phyloP scores from a whole-genome alignment of 164 flowering plant genomes.

The Magnolia changhungtana region DNA sequence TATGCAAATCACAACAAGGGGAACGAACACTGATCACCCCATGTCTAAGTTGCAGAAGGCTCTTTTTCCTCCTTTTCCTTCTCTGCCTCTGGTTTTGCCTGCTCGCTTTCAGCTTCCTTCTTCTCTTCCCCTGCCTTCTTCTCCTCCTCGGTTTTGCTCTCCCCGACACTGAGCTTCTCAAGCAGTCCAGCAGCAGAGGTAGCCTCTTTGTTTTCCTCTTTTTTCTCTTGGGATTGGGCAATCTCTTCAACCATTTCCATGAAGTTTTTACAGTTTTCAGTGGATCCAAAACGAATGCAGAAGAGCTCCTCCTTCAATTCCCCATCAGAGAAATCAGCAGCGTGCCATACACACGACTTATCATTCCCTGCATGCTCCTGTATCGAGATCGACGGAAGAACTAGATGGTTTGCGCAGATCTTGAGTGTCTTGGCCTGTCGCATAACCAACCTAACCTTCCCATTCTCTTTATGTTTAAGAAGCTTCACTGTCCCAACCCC shows the following conservation, averaged over 20 bases:
- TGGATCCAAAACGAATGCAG: slow-evolving; percentile 34
- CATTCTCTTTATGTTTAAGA: slow-evolving; percentile 37
- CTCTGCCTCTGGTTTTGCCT: too few species aligned
- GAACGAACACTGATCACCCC: too few species aligned
- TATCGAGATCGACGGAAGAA: slow-evolving; percentile 25
- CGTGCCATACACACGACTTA: slow-evolving; percentile 44
- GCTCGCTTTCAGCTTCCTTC: not conserved
- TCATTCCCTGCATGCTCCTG: slow-evolving; percentile 39
- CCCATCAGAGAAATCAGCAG: slow-evolving; percentile 39
- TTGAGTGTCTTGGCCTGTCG: slow-evolving; percentile 36
- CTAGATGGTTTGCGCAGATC: slow-evolving; percentile 44
- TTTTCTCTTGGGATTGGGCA: too few species aligned
- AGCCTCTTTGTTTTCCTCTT: not conserved
- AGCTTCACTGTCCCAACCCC: slow-evolving; percentile 43
- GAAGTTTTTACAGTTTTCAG: too few species aligned
- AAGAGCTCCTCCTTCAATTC: slow-evolving; percentile 41
- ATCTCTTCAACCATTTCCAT: too few species aligned
- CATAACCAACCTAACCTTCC: slow-evolving; percentile 39
- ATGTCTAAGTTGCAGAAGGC: too few species aligned
- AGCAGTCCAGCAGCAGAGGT: slow-evolving; percentile 2
- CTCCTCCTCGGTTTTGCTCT: not conserved
- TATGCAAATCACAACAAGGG: too few species aligned
- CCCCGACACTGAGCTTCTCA: slow-evolving; percentile 3
- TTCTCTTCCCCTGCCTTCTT: not conserved
- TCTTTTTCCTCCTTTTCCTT: too few species aligned